Base-by-base conservation (phyloP, 2,329 filamentous ascomycete species). In the Penicillium verrucosum region DNA sequence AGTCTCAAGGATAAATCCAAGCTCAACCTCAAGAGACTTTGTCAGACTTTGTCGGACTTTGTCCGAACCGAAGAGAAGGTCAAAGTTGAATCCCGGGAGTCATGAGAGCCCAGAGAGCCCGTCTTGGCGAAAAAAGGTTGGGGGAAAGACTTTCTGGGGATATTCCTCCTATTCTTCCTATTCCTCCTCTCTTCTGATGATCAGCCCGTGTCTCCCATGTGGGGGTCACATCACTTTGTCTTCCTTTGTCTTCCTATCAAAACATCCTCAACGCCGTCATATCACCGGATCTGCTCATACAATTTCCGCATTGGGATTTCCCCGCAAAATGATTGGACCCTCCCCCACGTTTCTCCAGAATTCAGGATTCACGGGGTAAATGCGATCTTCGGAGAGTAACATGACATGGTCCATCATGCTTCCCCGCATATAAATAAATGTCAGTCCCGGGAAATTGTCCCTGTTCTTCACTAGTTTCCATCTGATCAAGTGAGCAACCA, bases 341-440 rank as follows among this genome's bases (percentile, higher is more conserved):
- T 59, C 56, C 47, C 59, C 46, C 60, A 46, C 46, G 56, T 46
- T 56, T 51, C 41, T 46, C 47, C 46, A 23, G 21, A 18, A 34
- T 51, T 14, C 38, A 30, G 32, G 38, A 46, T 44, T 41, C 36
- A 51, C 57, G 57, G 59, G 50, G 49, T 57, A 50, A 57, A 54
- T 41, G 54, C 47, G 54, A 46, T 38, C 9, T 37, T 32, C 37
- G 14, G 8, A 16, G 21, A 11, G 42, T 49, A 21, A 32, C 21
- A 30, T 46, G 34, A 41, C 48, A 40, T 54, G 37, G 38, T 6
- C 32, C 37, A 43, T 43, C 14, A 34, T 8, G 25, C 32, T 55
- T 40, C 21, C 23, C 23, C 36, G 29, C 36, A 54, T 25, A 57
- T 57, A 57, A 57, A 57, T 56, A 18, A 21, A 27, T 6, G 16